Percentiles rank a stretch among this genome's conserved stretches.
phyloP scores from a whole-genome alignment of 2,329 filamentous ascomycete genomes.

The Pyricularia sp. region DNA sequence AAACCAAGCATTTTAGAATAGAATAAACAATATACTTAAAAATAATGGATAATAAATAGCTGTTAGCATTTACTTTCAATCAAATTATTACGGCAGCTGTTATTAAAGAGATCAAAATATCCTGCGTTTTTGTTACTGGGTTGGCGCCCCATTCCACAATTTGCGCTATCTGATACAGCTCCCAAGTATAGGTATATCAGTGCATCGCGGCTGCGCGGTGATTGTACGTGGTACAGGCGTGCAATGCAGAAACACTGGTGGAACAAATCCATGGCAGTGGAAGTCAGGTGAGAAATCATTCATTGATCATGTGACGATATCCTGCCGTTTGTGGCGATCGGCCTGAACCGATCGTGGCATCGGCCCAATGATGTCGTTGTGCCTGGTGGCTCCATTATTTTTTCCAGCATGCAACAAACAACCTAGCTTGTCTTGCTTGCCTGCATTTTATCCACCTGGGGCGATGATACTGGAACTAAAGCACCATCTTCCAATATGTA shows the following conservation, averaged over 20 bases:
- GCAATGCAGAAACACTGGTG: not conserved
- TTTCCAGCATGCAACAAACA: not conserved
- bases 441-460: not conserved
- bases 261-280: not conserved
- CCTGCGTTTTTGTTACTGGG: no score
- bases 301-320: not conserved
- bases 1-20: no score
- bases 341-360: not conserved
- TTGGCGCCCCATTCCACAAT: no score
- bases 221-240: not conserved
- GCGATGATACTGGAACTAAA: not conserved
- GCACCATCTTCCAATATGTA: not conserved
- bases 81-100: no score
- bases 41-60: no score
- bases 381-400: not conserved
- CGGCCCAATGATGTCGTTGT: not conserved
- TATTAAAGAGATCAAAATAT: no score
- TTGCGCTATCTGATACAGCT: no score
- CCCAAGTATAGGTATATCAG: no score
- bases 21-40: no score
- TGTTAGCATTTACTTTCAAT: no score
- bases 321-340: not conserved
- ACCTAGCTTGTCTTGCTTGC: not conserved
- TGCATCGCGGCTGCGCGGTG: no score
- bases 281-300: not conserved